Evolutionary conservation across 768 basidiomycete species (phyloP), one percentile per base, ranked within the genome.

Genomic region (Ephemerocybe angulata): DNA sequence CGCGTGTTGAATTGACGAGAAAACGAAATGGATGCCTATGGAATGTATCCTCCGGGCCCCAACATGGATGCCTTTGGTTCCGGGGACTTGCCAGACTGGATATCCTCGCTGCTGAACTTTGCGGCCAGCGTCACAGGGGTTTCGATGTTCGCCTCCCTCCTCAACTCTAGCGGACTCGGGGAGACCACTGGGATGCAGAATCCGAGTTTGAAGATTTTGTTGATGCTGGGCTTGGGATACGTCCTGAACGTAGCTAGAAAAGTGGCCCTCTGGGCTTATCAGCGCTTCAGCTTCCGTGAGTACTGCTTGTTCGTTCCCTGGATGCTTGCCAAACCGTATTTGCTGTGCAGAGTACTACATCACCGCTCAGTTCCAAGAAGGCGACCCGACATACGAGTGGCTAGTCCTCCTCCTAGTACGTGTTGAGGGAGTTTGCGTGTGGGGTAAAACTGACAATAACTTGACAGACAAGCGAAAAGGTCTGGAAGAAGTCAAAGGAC

Each of bases 361-460:
- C 7, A 74, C 76, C 7, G 78, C 76, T 0, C 70, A 71, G 35
- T 79, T 81, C 54, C 61, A 65, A 19, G 67, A 76, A 57, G 73
- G 75, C 12, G 77, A 79, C 55, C 76, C 74, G 0, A 68, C 76
- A 1, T 79, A 77, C 55, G 78, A 80, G 42, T 81, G 78, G 78
- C 67, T 81, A 6, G 58, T 76, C 1, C 63, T 71, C 5, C 74
- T 77, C 52, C 59, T 81, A 42, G 77, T 78, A 44, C 49, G 68
- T 61, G n/a, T 15, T 22, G 19, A 10, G 7, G 8, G 19, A 10
- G 40, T 7, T n/a, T n/a, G n/a, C n/a, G n/a, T n/a, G n/a, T n/a
- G n/a, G 40, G 21, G 11, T 42, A 6, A 22, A 13, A 42, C 19
- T 21, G 40, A 42, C 11, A 10, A 8, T 10, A 19, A 42, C 40